Evolutionary conservation across 2,329 filamentous ascomycete species (phyloP), one percentile per base, ranked within the genome.

Genomic region (Neofusicoccum umdonicola): DNA sequence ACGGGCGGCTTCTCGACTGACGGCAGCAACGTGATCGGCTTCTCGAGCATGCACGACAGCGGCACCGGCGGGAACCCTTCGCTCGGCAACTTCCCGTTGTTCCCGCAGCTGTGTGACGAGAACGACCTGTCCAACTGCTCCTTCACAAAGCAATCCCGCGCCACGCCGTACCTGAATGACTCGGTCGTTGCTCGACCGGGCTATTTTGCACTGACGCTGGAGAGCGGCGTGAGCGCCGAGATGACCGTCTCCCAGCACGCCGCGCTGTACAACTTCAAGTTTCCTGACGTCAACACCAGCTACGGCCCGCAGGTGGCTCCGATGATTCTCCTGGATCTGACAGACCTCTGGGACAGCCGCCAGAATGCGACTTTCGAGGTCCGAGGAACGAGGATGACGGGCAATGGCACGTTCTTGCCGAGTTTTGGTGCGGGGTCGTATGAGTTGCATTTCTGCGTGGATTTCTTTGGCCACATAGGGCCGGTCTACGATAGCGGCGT

Each of bases 11-110:
- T 86, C 70, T 82, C 84, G 6, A 81, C 78, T 4, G 78, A 80
- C 51, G 72, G 72, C 8, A 76, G 73, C 57, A 78, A 77, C 45
- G 74, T 81, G 27, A 81, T 78, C 9, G 79, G 79, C 8, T 81
- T 81, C 66, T 77, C 73, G 12, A 71, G 70, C 13, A 66, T 75
- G 11, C 71, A 76, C 72, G 73, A 79, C 60, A 73, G 71, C 31
- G 75, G 76, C 7, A 77, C 75, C 17, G 76, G 76, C 34, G 75
- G 76, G 8, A 74, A 75, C 42, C 85, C 89, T 0, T 91, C 87
- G 3, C 77, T 92, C 15, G 90, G 89, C 13, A 91, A 91, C 71
- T 92, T 92, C 62, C 87, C 90, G 0, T 78, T 92, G 1, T 92
- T 92, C 67, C 83, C 89, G 0, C 88, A 90, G 67, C 77, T 84